Evolutionary conservation across 768 basidiomycete genomes (phyloP).

Genomic region (Suillus tomentosus): DNA sequence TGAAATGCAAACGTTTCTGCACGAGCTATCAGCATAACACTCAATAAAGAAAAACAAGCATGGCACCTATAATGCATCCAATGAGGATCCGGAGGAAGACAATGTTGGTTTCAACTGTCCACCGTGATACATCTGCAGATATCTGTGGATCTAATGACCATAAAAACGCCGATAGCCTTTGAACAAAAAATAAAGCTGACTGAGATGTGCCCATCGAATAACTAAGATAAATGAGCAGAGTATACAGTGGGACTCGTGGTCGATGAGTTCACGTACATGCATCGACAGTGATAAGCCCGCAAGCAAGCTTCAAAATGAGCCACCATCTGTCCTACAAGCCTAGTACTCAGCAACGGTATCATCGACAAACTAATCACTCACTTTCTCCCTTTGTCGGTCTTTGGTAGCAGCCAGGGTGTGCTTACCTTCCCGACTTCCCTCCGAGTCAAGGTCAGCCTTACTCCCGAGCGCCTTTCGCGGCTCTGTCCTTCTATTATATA

Average conservation of each 20-base stretch:
- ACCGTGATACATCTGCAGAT: constrained; percentile 43
- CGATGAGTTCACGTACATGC: constrained; percentile 55
- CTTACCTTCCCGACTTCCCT: neutral
- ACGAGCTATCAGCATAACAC: neutral
- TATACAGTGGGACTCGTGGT: constrained; percentile 11
- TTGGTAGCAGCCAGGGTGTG: neutral
- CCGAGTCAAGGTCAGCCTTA: neutral
- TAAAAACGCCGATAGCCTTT: constrained; percentile 1
- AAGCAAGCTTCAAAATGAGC: constrained; percentile 60
- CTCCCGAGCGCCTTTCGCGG: constrained; percentile 48
- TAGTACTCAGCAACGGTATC: constrained; percentile 7
- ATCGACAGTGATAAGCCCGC: constrained; percentile 62
- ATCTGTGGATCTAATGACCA: constrained; percentile 40
- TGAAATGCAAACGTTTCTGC: constrained; percentile 80
- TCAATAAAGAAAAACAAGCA: neutral
- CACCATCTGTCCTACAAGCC: constrained; percentile 55
- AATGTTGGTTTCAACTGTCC: constrained; percentile 51
- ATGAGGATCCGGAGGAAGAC: constrained; percentile 61
- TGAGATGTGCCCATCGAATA: constrained; percentile 76
- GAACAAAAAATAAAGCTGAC: constrained; percentile 38
- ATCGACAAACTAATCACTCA: constrained; percentile 14
- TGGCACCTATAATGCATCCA: constrained; percentile 64
- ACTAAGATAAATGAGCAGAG: constrained; percentile 42
- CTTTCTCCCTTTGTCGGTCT: constrained; percentile 27
- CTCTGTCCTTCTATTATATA: constrained; percentile 76